These are phyloP conservation scores for Colletotrichum tamarilloi DNA, from an alignment of 2,329 filamentous ascomycete genomes.

Conservation along the genomic window DNA sequence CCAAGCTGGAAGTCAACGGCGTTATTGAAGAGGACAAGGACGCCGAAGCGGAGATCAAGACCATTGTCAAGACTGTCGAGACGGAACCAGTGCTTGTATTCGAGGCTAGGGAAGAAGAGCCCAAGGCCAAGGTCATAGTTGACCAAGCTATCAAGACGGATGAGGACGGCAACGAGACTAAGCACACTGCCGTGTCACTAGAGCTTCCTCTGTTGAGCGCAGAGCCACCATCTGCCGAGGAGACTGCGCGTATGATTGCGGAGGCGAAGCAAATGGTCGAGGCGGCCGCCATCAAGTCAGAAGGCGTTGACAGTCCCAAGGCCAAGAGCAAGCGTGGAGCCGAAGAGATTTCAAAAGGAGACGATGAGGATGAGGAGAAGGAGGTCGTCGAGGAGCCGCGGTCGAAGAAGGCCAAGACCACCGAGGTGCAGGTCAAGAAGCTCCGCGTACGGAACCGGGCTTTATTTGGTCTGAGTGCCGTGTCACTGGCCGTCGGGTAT, in stretches of 20 bases:
- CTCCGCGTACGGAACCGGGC: conserved; percentile 89
- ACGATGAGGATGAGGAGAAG: conserved; percentile 65
- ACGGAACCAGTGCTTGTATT: conserved; percentile 61
- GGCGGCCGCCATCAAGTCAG: conserved; percentile 62
- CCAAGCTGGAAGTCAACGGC: conserved; percentile 45
- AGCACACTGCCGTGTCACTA: conserved; percentile 78
- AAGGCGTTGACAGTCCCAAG: conserved; percentile 41
- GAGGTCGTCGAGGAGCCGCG: conserved; percentile 55
- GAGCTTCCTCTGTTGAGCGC: conserved; percentile 73
- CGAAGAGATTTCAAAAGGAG: conserved; percentile 75
- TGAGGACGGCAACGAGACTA: conserved; percentile 70
- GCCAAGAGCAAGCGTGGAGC: conserved; percentile 78
- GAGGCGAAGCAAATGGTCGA: conserved; percentile 91
- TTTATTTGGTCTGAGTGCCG: conserved; percentile 83
- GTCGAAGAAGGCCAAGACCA: conserved; percentile 84
- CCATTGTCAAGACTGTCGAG: conserved; percentile 59
- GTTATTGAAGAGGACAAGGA: conserved; percentile 41
- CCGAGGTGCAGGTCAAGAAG: conserved; percentile 80
- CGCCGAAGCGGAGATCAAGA: conserved; percentile 45
- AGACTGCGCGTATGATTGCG: conserved; percentile 85
- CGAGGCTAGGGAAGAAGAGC: conserved; percentile 65
- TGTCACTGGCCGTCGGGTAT: conserved; percentile 70
- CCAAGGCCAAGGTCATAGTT: conserved; percentile 76
- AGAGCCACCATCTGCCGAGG: conserved; percentile 79
- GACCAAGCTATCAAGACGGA: conserved; percentile 70